These are phyloP conservation scores for Eremomyces bilateralis DNA, from an alignment of 495 filamentous ascomycete genomes.

Conservation along the genomic window DNA sequence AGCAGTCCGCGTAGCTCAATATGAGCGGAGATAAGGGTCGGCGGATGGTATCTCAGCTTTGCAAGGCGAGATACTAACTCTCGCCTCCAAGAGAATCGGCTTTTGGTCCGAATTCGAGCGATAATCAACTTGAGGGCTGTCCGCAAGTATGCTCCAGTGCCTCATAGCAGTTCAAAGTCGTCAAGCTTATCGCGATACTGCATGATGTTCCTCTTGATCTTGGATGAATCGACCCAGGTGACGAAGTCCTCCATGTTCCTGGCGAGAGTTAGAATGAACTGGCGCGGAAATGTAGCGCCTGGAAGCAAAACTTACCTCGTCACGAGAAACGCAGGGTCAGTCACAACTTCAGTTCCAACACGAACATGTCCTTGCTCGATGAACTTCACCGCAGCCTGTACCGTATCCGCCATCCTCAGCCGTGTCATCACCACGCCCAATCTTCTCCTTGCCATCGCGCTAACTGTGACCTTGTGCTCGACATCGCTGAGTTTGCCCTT, in stretches of 20 bases:
- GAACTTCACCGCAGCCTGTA: slow-evolving; percentile 60
- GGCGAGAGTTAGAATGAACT: slow-evolving; percentile 16
- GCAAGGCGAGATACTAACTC: no score
- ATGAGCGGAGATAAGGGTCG: no score
- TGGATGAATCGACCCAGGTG: slow-evolving; percentile 87
- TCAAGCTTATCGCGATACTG: slow-evolving; percentile 86
- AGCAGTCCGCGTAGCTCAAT: no score
- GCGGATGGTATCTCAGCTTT: no score
- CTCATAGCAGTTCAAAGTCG: slow-evolving; percentile 75
- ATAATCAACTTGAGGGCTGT: no score
- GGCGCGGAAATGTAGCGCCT: slow-evolving; percentile 1
- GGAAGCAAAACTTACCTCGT: slow-evolving; percentile 26
- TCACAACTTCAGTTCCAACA: slow-evolving; percentile 78
- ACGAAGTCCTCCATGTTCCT: slow-evolving; percentile 89
- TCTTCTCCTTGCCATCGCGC: slow-evolving; percentile 56
- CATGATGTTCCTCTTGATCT: slow-evolving; percentile 91
- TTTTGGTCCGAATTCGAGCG: no score
- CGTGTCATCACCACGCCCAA: slow-evolving; percentile 76
- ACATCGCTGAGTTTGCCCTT: slow-evolving; percentile 51
- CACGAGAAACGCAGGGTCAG: slow-evolving; percentile 60
- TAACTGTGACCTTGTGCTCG: slow-evolving; percentile 70
- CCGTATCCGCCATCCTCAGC: slow-evolving; percentile 70
- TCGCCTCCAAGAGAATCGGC: no score
- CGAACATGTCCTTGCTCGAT: slow-evolving; percentile 92
- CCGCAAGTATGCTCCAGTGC: not conserved